These are phyloP conservation scores for Aspergillus sp. DNA, from an alignment of 2,329 filamentous ascomycete species.

Conservation along the genomic window DNA sequence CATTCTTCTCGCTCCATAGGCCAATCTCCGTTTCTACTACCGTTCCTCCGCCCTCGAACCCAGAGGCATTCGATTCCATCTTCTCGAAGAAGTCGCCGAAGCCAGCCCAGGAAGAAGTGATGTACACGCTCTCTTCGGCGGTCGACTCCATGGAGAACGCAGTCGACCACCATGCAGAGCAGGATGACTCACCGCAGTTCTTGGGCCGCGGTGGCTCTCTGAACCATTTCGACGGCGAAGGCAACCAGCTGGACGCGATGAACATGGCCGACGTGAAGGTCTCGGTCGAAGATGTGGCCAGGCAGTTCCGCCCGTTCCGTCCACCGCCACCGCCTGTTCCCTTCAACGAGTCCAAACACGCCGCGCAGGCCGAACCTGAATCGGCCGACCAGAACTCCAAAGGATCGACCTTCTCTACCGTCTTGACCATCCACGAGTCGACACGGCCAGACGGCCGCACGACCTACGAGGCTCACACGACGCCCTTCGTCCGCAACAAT, in stretches of 20 bases:
- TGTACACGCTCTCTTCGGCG: conserved; percentile 52
- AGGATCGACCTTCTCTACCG: conserved; percentile 38
- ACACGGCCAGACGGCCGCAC: conserved; percentile 41
- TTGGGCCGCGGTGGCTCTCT: no score
- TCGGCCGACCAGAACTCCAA: no score
- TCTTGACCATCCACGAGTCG: conserved; percentile 45
- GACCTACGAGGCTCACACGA: conserved; percentile 43
- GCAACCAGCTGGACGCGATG: conserved; percentile 35
- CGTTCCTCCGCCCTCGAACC: conserved; percentile 61
- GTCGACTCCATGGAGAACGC: conserved; percentile 36
- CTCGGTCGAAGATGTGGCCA: conserved; percentile 59
- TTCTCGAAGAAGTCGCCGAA: conserved; percentile 53
- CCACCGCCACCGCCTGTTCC: conserved; percentile 72
- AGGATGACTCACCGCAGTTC: conserved; percentile 25
- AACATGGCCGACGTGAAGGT: conserved; percentile 53
- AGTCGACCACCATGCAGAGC: conserved; percentile 21
- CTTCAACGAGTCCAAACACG: conserved; percentile 34
- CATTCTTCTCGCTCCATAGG: conserved; percentile 92
- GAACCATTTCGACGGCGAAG: conserved; percentile 24
- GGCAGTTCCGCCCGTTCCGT: conserved; percentile 68
- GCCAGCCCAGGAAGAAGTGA: conserved; percentile 46
- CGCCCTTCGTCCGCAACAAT: conserved; percentile 38
- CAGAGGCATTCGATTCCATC: conserved; percentile 73
- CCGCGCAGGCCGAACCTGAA: conserved; percentile 20
- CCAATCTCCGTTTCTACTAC: conserved; percentile 81